Conservation (phyloP, 2,329 filamentous ascomycete species). For the Cryphonectria parasitica region DNA sequence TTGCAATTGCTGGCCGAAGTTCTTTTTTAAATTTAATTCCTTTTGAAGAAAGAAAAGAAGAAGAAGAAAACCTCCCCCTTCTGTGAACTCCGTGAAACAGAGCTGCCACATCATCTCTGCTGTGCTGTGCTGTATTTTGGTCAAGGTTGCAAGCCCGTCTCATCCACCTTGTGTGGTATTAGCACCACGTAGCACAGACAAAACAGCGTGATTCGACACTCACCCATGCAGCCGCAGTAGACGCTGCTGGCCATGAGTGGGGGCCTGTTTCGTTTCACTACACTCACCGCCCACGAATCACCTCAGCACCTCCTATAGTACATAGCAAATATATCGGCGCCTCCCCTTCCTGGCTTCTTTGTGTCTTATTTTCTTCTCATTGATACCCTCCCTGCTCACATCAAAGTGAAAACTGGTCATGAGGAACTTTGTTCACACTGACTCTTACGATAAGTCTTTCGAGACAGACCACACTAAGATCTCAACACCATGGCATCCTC, state of each 20-base stretch:
- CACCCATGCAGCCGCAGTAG: neutral
- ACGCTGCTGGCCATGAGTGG: neutral
- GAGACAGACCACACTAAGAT: neutral
- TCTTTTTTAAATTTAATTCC: too few relatives aligned
- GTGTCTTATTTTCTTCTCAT: neutral
- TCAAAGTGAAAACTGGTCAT: neutral
- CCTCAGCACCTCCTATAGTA: neutral
- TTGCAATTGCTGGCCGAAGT: too few relatives aligned
- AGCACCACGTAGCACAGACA: neutral
- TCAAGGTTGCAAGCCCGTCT: too few relatives aligned
- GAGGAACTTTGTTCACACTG: neutral
- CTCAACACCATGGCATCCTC: neutral
- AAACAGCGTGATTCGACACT: neutral
- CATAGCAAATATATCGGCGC: neutral
- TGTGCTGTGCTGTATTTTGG: neutral
- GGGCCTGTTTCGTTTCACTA: neutral
- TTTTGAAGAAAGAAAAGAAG: too few relatives aligned
- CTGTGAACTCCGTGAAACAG: too few relatives aligned
- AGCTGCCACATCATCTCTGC: neutral
- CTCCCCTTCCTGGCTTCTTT: neutral
- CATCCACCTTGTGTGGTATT: too few relatives aligned
- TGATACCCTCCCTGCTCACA: neutral
- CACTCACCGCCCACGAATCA: neutral
- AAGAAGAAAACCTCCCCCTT: too few relatives aligned
- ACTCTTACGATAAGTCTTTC: neutral